phyloP scores from a whole-genome alignment of 2,329 filamentous ascomycete genomes.

The Sporothrix pseudoabietina region DNA sequence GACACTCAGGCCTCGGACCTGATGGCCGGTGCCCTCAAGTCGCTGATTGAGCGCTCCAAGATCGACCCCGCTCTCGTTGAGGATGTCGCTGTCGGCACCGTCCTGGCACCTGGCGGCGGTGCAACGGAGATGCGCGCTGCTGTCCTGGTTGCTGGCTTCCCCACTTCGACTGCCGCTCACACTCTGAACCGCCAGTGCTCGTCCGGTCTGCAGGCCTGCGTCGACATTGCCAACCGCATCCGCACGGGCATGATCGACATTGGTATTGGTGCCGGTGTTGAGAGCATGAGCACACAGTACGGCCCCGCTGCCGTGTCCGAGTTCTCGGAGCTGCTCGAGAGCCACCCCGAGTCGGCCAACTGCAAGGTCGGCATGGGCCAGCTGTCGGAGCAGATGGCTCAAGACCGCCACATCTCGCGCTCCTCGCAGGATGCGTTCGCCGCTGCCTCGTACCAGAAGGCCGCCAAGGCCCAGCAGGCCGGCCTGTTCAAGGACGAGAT shows the following conservation, averaged over 20 bases:
- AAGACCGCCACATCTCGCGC: conserved; percentile 73
- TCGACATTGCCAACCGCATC: conserved; percentile 94
- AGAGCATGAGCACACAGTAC: conserved; percentile 94
- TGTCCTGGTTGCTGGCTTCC: conserved; percentile 86
- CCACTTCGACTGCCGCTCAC: conserved; percentile 80
- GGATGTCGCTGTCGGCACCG: conserved; percentile 88
- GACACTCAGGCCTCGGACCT: conserved; percentile 87
- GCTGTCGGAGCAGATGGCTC: conserved; percentile 92
- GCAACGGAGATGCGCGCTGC: conserved; percentile 97
- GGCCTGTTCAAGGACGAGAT: conserved; percentile 97
- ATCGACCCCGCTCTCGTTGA: conserved; percentile 88
- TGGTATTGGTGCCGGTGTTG: conserved; percentile 90
- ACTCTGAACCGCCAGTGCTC: conserved; percentile 93
- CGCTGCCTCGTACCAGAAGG: conserved; percentile 90
- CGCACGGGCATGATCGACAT: conserved; percentile 90
- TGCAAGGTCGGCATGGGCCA: conserved; percentile 98
- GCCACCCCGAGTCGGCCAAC: conserved; percentile 79
- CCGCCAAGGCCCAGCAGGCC: conserved; percentile 76
- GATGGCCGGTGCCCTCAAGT: conserved; percentile 79
- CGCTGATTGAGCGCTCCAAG: conserved; percentile 78
- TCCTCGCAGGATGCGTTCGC: conserved; percentile 87
- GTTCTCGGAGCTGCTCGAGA: conserved; percentile 87
- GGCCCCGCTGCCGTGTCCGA: conserved; percentile 86
- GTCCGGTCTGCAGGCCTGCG: conserved; percentile 85
- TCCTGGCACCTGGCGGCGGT: conserved; percentile 88